A percentile compares a stretch with the other conserved stretches of the same genome.
These are phyloP conservation scores for Tuber borchii DNA, from an alignment of 495 filamentous ascomycete genomes.

Conservation along the genomic window DNA sequence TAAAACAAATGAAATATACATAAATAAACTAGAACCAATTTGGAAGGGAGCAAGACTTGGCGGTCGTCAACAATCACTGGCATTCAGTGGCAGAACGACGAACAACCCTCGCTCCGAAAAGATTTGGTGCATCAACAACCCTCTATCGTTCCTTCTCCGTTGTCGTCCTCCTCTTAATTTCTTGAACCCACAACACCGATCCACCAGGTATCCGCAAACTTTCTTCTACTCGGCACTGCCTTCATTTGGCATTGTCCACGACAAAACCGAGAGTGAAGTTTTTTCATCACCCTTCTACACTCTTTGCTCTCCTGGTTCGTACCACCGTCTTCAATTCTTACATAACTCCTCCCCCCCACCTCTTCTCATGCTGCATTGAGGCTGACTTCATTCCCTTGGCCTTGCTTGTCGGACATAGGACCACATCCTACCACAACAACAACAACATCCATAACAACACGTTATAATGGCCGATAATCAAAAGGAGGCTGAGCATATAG, in stretches of 20 bases:
- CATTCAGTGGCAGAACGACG: neutral
- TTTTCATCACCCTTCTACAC: neutral
- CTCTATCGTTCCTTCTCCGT: constrained; percentile 2
- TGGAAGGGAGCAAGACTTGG: constrained; percentile 22
- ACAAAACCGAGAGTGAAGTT: neutral
- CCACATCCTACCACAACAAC: constrained; percentile 11
- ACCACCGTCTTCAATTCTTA: constrained; percentile 2
- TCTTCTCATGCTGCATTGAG: constrained; percentile 9
- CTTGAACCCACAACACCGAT: neutral
- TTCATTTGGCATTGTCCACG: constrained; percentile 4
- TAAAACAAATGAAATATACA: neutral
- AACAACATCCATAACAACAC: constrained; percentile 20
- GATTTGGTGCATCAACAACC: constrained; percentile 5
- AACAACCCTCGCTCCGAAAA: neutral
- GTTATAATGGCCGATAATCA: constrained; percentile 35
- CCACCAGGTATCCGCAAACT: neutral
- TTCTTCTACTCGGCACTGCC: neutral
- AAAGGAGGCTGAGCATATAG: constrained; percentile 37
- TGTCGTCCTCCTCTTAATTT: neutral
- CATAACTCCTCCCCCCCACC: constrained; percentile 1
- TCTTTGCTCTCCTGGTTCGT: neutral
- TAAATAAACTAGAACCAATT: constrained; percentile 7
- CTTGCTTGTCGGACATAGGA: constrained; percentile 14
- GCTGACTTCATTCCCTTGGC: constrained; percentile 19
- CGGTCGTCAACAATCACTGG: constrained; percentile 23